Conservation (phyloP, 225 moss, liverwort and hornwort genomes). For the Bryoerythrophyllum caledonicum region DNA sequence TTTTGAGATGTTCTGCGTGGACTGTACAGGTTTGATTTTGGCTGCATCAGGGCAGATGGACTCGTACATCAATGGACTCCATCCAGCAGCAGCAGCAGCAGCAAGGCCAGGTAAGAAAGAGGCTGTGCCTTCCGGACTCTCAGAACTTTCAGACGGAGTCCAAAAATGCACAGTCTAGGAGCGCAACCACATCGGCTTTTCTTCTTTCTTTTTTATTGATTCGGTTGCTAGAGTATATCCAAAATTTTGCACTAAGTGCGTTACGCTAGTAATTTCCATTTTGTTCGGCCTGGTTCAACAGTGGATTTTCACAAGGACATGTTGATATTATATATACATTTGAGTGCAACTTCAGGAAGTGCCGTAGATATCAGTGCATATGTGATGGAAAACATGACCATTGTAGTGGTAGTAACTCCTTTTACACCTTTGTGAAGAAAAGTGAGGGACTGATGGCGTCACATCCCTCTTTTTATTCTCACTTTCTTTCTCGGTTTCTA, state of each 20-base stretch:
- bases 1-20: neutral
- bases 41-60: slow-evolving; percentile 81
- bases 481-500: too few species aligned
- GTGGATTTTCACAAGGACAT: neutral
- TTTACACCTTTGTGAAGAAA: too few species aligned
- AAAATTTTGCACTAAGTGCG: slow-evolving; percentile 3
- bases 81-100: slow-evolving; percentile 1
- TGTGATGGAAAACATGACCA: neutral
- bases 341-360: neutral
- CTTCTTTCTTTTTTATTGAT: neutral
- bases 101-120: slow-evolving; percentile 10
- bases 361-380: neutral
- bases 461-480: too few species aligned
- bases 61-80: slow-evolving; percentile 42
- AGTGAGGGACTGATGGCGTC: too few species aligned
- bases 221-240: neutral
- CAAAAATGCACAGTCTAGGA: slow-evolving; percentile 6
- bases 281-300: neutral
- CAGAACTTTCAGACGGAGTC: slow-evolving; percentile 10
- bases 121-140: neutral
- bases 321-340: neutral
- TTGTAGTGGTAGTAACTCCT: neutral
- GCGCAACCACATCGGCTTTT: slow-evolving; percentile 5
- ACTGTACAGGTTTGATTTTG: slow-evolving; percentile 70
- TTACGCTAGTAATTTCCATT: slow-evolving; percentile 1